A percentile compares a stretch with the other conserved stretches of the same genome.
These are phyloP conservation scores for Odontarrhena argentea DNA, from an alignment of 345 rosid species.

Conservation along the genomic window DNA sequence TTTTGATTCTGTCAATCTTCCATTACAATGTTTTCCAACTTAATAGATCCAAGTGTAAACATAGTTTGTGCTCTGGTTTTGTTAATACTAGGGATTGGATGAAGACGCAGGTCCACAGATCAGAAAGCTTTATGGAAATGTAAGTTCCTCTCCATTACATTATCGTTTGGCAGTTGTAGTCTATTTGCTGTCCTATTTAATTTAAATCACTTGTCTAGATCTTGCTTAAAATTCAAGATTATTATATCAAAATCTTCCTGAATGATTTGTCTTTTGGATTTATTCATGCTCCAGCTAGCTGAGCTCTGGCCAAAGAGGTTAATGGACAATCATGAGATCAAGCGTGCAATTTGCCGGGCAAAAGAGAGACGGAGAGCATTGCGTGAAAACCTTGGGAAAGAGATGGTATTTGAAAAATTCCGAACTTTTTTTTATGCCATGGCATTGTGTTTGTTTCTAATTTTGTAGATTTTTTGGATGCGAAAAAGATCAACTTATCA, in stretches of 20 bases:
- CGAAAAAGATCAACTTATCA: conserved; percentile 14
- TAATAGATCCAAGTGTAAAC: conserved; percentile 25
- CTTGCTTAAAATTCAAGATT: conserved; percentile 1
- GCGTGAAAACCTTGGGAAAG: conserved; percentile 27
- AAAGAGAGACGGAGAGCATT: conserved; percentile 61
- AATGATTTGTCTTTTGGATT: conserved; percentile 33
- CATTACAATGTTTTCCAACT: conserved; percentile 19
- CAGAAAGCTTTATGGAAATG: conserved; percentile 87
- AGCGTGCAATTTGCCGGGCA: conserved; percentile 79
- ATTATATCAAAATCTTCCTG: conserved; percentile 33
- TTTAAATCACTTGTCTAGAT: conserved; percentile 3
- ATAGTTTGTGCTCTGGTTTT: conserved; percentile 30
- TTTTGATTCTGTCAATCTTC: conserved; percentile 22
- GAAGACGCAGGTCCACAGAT: conserved; percentile 81
- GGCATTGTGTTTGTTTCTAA: not conserved
- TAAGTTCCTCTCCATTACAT: conserved; percentile 40
- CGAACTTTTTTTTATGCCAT: not conserved
- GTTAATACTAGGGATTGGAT: conserved; percentile 72
- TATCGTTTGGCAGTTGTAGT: not conserved
- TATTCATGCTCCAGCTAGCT: conserved; percentile 66
- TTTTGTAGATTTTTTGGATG: not conserved
- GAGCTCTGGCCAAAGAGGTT: conserved; percentile 78
- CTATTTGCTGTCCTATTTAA: conserved; percentile 30
- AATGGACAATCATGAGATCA: conserved; percentile 92
- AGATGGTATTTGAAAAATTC: conserved; percentile 29